Base-by-base conservation (phyloP, 202 grass and related monocot genomes). In the Elaeis oleifera region DNA sequence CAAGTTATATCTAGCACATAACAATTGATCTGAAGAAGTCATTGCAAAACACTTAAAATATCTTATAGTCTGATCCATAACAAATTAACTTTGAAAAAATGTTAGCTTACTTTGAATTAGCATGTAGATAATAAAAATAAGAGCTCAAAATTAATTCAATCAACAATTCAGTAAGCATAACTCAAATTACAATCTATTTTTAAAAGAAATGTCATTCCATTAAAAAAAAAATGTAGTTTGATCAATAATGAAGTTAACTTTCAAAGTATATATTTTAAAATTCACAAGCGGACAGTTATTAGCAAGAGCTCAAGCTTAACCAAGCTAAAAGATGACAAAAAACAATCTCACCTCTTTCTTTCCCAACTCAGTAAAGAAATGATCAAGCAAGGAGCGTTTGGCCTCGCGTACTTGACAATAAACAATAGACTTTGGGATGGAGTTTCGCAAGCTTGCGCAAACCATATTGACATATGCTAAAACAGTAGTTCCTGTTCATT, bases 331-430 rank as follows among this genome's bases (percentile, higher is more conserved):
- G 22, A 3, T 19, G 28, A 31, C 4, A 6, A n/a, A 16, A 1
- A 17, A 54, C 16, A 31, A 39, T 39, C 53, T 68, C 51, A 68
- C 65, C 65, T 68, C 65, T 56, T 68, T 68, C 3, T 31, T 68
- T 21, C 65, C 65, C 53, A 68, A 44, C 18, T 68, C 65, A 0
- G 65, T 68, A 23, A 56, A 68, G 51, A 68, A 68, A 44, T 68
- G 65, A 68, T 68, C 65, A 22, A 68, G 65, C 18, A 68, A 56
- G 27, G 65, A 39, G 18, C 65, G 65, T 39, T 68, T 68, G 2
- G 65, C 65, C 28, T 68, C 65, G 5, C 65, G 65, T 16, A 68
- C 65, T 56, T 68, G 65, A 27, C 65, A 68, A 16, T 68, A 68
- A 56, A 68, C 65, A 44, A 68, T 44, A 16, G 65, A 68, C 27